These are phyloP conservation scores for Ogataea angusta DNA, from an alignment of 805 yeast genomes.

Conservation along the genomic window DNA sequence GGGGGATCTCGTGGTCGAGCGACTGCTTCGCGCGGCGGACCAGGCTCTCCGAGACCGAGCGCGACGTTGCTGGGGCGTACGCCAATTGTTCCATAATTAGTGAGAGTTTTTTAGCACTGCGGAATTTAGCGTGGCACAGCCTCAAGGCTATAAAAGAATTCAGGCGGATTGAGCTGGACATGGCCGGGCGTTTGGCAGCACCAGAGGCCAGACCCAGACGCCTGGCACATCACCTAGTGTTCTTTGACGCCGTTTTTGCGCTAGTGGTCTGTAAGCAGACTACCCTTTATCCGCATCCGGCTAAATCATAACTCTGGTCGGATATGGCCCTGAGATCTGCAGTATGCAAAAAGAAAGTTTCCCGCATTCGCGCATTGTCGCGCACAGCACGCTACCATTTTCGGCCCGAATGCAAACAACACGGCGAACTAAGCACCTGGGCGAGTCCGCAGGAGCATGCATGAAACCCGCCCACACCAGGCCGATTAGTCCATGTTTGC, in stretches of 20 bases:
- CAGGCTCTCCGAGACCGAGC: slow-evolving; percentile 23
- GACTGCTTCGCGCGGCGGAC: slow-evolving; percentile 25
- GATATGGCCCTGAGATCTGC: neutral
- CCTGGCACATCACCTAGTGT: no score
- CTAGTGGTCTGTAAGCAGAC: no score
- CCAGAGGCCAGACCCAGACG: no score
- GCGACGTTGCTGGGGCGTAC: slow-evolving; percentile 22
- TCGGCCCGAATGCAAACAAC: no score
- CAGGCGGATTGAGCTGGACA: no score
- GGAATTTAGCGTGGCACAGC: no score
- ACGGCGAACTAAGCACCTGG: no score
- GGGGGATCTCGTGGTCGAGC: slow-evolving; percentile 28
- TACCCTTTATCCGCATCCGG: neutral
- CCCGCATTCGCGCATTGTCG: neutral
- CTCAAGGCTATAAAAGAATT: no score
- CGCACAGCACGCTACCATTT: no score
- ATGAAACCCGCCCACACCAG: neutral
- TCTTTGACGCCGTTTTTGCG: no score
- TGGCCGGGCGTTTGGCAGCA: no score
- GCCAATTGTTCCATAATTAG: slow-evolving; percentile 13
- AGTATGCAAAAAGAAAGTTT: neutral
- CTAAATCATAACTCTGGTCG: neutral
- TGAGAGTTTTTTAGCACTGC: neutral
- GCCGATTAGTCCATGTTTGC: neutral
- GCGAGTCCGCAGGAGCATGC: neutral